Percentiles rank a stretch among this genome's conserved stretches.
These are phyloP conservation scores for Durotheca rogersii DNA, from an alignment of 495 filamentous ascomycete species.

Conservation along the genomic window DNA sequence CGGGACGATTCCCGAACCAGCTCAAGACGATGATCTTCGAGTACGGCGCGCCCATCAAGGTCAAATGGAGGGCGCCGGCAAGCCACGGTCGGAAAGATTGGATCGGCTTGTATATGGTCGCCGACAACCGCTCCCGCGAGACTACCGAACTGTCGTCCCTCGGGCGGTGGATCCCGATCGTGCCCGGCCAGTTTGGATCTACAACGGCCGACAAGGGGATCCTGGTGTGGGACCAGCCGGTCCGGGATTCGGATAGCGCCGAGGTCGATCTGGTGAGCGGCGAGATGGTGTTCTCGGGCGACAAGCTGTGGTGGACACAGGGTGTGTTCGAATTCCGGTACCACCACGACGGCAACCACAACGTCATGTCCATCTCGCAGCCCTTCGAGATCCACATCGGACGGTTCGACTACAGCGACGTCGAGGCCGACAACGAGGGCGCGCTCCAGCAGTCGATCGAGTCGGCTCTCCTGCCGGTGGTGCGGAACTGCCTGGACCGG, in stretches of 20 bases:
- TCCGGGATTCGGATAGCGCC: conserved; percentile 52
- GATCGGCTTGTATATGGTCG: conserved; percentile 92
- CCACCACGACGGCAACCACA: conserved; percentile 91
- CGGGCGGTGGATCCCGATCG: conserved; percentile 86
- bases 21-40: conserved; percentile 76
- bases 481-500: conserved; percentile 87
- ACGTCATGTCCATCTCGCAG: conserved; percentile 92
- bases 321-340: conserved; percentile 96
- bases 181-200: conserved; percentile 73
- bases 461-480: conserved; percentile 71
- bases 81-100: conserved; percentile 94
- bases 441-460: conserved; percentile 59
- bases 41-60: conserved; percentile 87
- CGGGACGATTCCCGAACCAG: conserved; percentile 45
- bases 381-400: conserved; percentile 87
- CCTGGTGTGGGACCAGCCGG: conserved; percentile 60
- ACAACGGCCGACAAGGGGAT: conserved; percentile 77
- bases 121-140: conserved; percentile 85
- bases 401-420: conserved; percentile 69
- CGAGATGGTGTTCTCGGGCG: conserved; percentile 84
- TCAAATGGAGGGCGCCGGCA: conserved; percentile 87
- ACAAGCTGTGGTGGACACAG: conserved; percentile 96
- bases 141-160: conserved; percentile 79
- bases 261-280: conserved; percentile 60
- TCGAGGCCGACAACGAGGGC: conserved; percentile 41